Evolutionary conservation across 2,329 filamentous ascomycete genomes (phyloP).

Genomic region (Aureobasidium subglaciale): DNA sequence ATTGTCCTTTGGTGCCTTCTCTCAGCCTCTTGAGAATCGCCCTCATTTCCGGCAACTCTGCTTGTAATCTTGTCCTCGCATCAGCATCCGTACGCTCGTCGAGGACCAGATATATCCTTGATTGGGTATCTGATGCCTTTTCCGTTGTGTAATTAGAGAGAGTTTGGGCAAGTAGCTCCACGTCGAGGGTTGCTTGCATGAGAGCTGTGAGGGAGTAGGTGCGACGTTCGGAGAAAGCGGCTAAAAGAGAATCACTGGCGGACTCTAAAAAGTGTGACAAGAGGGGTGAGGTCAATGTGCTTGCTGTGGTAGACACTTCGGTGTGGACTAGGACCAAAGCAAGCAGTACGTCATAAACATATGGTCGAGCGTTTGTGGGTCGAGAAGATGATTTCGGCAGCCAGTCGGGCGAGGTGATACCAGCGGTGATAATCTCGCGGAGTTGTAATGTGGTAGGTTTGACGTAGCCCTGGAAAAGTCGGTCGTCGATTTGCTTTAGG

Average conservation of each 20-base stretch:
- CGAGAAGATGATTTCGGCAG: constrained; percentile 44
- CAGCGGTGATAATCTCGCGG: constrained; percentile 61
- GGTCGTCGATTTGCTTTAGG: constrained; percentile 79
- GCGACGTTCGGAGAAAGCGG: constrained; percentile 59
- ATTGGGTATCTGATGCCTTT: constrained; percentile 70
- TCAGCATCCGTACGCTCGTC: constrained; percentile 85
- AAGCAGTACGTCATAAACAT: constrained; percentile 82
- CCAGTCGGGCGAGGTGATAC: constrained; percentile 68
- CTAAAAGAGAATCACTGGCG: constrained; percentile 70
- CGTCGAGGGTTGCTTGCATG: constrained; percentile 95
- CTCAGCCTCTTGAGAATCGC: constrained; percentile 75
- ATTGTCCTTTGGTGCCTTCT: constrained; percentile 76
- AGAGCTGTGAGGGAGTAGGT: constrained; percentile 69
- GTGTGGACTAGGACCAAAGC: constrained; percentile 85
- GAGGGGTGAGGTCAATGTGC: constrained; percentile 70
- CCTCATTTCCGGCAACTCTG: constrained; percentile 83
- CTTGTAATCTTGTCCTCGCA: constrained; percentile 70
- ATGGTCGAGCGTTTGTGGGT: constrained; percentile 73
- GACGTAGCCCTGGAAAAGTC: constrained; percentile 89
- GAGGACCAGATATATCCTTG: constrained; percentile 84
- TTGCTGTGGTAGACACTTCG: constrained; percentile 47
- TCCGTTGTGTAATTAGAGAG: constrained; percentile 84
- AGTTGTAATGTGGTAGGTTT: constrained; percentile 65
- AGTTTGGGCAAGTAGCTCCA: constrained; percentile 94
- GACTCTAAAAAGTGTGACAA: constrained; percentile 82